Evolutionary conservation across 2,329 filamentous ascomycete genomes (phyloP).

Genomic region (Corinectria fuckeliana): DNA sequence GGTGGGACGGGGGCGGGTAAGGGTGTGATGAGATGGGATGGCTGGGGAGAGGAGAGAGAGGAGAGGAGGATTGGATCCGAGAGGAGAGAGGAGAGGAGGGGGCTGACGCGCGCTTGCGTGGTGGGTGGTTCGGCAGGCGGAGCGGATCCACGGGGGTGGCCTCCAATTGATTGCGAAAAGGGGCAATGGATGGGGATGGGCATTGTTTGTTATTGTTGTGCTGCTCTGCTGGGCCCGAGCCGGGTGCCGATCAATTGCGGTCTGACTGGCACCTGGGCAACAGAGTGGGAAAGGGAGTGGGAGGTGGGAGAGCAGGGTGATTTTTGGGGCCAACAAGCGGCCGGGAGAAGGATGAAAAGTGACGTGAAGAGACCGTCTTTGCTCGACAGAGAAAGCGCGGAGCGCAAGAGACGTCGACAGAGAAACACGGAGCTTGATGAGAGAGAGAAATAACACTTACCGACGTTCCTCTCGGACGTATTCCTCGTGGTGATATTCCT

Average conservation of each 20-base stretch:
- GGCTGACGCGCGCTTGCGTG: conserved; percentile 31
- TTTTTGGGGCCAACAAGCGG: background rate
- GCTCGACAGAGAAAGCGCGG: background rate
- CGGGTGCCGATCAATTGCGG: conserved; percentile 21
- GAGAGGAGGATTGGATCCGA: background rate
- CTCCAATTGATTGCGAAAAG: conserved; percentile 22
- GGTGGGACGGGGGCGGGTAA: conserved; percentile 23
- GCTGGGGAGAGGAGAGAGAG: conserved; percentile 27
- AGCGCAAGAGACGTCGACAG: background rate
- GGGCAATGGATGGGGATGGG: conserved; percentile 6
- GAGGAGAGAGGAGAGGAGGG: background rate
- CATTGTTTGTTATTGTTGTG: conserved; percentile 15
- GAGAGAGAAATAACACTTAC: conserved; percentile 49
- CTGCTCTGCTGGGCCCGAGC: conserved; percentile 18
- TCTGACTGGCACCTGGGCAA: too few relatives aligned
- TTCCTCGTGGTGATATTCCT: conserved; percentile 38
- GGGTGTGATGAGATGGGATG: conserved; percentile 27
- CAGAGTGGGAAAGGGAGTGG: background rate
- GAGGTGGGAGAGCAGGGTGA: background rate
- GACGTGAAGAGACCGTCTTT: background rate
- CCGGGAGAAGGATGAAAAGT: background rate
- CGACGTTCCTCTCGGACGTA: conserved; percentile 55
- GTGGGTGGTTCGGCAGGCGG: conserved; percentile 31
- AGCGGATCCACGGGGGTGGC: conserved; percentile 25
- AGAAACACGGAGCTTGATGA: conserved; percentile 3